Percentiles rank a stretch among this genome's conserved stretches.
Evolutionary conservation across 495 filamentous ascomycete genomes (phyloP).

Genomic region (Neurospora pannonica): DNA sequence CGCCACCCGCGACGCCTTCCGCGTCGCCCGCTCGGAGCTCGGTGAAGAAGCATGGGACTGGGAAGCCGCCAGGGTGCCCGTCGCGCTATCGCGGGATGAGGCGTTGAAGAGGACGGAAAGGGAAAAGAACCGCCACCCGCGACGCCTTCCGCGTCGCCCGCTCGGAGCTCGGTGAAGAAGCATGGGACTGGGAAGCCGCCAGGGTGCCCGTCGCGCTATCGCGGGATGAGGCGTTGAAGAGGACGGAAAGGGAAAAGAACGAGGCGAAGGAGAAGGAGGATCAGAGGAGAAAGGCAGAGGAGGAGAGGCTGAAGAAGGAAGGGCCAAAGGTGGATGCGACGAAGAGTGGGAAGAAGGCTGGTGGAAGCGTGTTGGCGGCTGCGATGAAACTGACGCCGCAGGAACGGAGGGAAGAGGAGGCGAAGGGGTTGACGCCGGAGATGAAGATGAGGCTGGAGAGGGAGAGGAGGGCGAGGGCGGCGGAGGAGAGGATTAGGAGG

Average conservation of each 20-base stretch:
- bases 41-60: constrained; percentile 75
- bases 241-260: constrained; percentile 54
- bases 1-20: constrained; percentile 81
- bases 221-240: constrained; percentile 55
- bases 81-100: constrained; percentile 56
- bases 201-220: constrained; percentile 61
- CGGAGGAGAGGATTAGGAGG: constrained; percentile 72
- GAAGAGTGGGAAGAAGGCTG: constrained; percentile 23
- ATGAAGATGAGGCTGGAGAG: constrained; percentile 71
- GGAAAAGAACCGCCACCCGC: constrained; percentile 54
- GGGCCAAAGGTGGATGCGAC: constrained; percentile 27
- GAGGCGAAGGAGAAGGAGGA: constrained; percentile 52
- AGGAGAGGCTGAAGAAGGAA: constrained; percentile 49
- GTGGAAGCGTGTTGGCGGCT: constrained; percentile 34
- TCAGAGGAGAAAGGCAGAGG: constrained; percentile 54
- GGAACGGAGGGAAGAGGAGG: constrained; percentile 74
- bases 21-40: constrained; percentile 71
- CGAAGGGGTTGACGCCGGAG: constrained; percentile 73
- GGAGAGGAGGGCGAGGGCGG: constrained; percentile 72
- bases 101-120: constrained; percentile 55
- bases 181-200: constrained; percentile 73
- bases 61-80: constrained; percentile 62
- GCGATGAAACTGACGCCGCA: constrained; percentile 54
- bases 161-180: constrained; percentile 62
- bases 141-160: constrained; percentile 88